Conservation (phyloP, 306 rosid species). For the Medicago ruthenica region DNA sequence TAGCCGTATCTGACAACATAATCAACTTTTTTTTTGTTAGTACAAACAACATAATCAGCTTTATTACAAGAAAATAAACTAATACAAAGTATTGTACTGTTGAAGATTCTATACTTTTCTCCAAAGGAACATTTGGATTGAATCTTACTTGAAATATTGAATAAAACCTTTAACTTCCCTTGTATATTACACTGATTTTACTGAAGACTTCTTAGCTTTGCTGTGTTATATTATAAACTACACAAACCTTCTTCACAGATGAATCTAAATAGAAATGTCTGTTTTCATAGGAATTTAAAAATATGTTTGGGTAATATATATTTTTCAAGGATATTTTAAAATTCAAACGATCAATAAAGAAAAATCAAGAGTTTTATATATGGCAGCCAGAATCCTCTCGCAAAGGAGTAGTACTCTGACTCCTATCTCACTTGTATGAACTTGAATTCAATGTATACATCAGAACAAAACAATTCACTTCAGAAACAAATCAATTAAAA, state of each 20-base stretch:
- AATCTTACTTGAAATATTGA: neutral
- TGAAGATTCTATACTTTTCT: neutral
- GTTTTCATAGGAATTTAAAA: neutral
- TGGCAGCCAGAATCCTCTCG: neutral
- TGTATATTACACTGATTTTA: neutral
- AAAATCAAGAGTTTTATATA: constrained; percentile 4
- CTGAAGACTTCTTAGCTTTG: neutral
- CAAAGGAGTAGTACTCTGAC: neutral
- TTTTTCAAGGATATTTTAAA: neutral
- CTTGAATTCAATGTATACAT: constrained; percentile 33
- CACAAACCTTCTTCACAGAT: neutral
- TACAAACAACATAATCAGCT: neutral
- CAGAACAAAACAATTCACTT: constrained; percentile 24
- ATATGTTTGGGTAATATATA: neutral
- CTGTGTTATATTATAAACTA: neutral
- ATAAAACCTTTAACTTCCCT: neutral
- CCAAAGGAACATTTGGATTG: neutral
- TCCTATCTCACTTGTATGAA: too few species aligned
- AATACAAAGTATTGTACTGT: neutral
- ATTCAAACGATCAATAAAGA: neutral
- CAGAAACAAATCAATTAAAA: constrained; percentile 20
- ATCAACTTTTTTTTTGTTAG: too few species aligned
- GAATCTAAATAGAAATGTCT: neutral
- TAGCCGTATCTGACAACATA: neutral
- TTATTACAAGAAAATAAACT: constrained; percentile 5